Evolutionary conservation across 768 basidiomycete species (phyloP), one percentile per base, ranked within the genome.

Genomic region (Amanita phalloides): DNA sequence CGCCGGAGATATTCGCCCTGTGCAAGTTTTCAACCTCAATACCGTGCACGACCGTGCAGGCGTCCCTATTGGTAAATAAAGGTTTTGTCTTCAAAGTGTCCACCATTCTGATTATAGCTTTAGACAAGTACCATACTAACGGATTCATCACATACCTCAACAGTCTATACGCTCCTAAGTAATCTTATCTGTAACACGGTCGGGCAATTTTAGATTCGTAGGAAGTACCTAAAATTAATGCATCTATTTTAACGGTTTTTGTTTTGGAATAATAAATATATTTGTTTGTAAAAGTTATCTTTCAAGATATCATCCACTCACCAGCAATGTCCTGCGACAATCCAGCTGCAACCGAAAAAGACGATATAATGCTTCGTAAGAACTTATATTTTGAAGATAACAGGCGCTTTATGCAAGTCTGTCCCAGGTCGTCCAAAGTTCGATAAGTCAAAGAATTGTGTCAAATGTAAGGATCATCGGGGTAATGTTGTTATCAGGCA

Each of bases 401-500:
- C 11, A 4, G 30, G 10, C 1, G 13, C 33, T 13, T 39, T 25
- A 10, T 6, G 7, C 42, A 3, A 51, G 13, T 13, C 28, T 17
- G 2, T 51, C n/a, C 25, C 55, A 90, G 87, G 77, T 30, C 79
- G 81, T 23, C 66, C 69, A 48, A 87, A 78, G 59, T 86, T 79
- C 58, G 84, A 85, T 61, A 81, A 78, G 64, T 74, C 79, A 2
- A 82, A 71, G 54, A 61, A 65, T 10, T 91, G 88, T 57, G 73
- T 87, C n/a, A 84, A 82, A 59, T 91, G 89, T 65, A 90, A 87
- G 62, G 68, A 65, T 28, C 75, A 73, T 23, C 56, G 51, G 6
- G 89, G 86, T 21, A 85, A 81, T 48, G 68, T 90, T 26, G 81
- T 89, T 45, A 79, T 90, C 51, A 75, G 86, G 38, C 86, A 90